Base-by-base conservation (phyloP, 2,329 filamentous ascomycete genomes). In the Amauroascus verrucosus region DNA sequence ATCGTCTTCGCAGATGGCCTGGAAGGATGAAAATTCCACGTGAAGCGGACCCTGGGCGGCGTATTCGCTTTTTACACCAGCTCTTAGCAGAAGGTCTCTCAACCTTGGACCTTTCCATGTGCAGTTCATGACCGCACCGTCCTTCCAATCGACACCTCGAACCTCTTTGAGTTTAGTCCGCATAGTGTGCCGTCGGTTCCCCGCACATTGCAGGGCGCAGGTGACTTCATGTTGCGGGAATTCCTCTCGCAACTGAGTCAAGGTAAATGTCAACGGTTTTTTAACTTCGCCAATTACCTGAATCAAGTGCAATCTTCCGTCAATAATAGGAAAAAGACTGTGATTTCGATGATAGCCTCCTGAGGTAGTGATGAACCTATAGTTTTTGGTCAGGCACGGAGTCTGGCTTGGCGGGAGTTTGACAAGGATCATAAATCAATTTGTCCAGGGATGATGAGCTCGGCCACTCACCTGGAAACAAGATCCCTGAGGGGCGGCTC, bases 81-180 rank as follows among this genome's bases (percentile, higher is more conserved):
- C 77, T 30, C 65, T 65, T 1, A 66, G 58, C 33, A 83, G 64
- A 2, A 82, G 70, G 60, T 81, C 77, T 26, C 67, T 62, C 11
- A 82, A 67, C 3, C 75, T 65, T 1, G 79, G 79, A 0, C 77
- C 77, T 13, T 68, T 72, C 77, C 77, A 82, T 52, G 67, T 71
- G 59, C 78, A 80, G 59, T 81, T 82, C 77, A 81, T 81, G 18
- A 81, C 73, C 0, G 79, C 79, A 37, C 73, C 78, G 58, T 81
- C 78, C 35, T 72, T 72, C 79, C 80, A 82, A 60, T 82, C 78
- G 40, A 82, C 75, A 0, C 79, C 80, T 32, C 72, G 67, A 4
- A 82, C 79, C 63, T 82, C 79, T 60, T 79, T 79, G 24, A 81
- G 65, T 57, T 74, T 68, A 1, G 77, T 81, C 24, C 78, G 75